Conservation (phyloP, 768 basidiomycete genomes). For the Suillus subalutaceus region DNA sequence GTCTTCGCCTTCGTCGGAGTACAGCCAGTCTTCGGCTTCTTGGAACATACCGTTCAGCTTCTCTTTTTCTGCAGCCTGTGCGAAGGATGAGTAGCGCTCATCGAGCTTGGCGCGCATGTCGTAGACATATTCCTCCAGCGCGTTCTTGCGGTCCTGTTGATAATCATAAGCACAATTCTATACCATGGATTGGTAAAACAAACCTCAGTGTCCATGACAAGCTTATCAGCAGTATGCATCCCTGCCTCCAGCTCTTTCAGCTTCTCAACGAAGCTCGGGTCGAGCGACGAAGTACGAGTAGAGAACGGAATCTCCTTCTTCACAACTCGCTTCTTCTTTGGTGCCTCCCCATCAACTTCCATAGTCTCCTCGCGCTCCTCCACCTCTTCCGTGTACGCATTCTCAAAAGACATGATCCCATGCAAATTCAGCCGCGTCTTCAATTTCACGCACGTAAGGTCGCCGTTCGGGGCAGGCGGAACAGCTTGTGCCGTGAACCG, state of each 20-base stretch:
- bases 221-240: slow-evolving; percentile 92
- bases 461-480: slow-evolving; percentile 67
- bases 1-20: slow-evolving; percentile 95
- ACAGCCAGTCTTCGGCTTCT: slow-evolving; percentile 95
- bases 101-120: slow-evolving; percentile 94
- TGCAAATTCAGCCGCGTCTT: slow-evolving; percentile 88
- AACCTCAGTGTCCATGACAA: slow-evolving; percentile 97
- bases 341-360: slow-evolving; percentile 64
- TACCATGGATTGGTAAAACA: slow-evolving; percentile 22
- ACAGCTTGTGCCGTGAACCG: slow-evolving; percentile 83
- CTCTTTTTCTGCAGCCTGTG: slow-evolving; percentile 75
- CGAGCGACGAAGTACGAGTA: slow-evolving; percentile 63
- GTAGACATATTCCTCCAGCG: slow-evolving; percentile 98
- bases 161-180: slow-evolving; percentile 6
- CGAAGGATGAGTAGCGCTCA: slow-evolving; percentile 78
- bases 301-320: slow-evolving; percentile 86
- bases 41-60: slow-evolving; percentile 69
- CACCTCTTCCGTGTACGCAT: slow-evolving; percentile 80
- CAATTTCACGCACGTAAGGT: slow-evolving; percentile 83
- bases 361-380: slow-evolving; percentile 81
- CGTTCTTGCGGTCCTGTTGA: slow-evolving; percentile 91
- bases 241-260: slow-evolving; percentile 81
- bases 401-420: slow-evolving; percentile 86
- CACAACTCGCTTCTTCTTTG: slow-evolving; percentile 86
- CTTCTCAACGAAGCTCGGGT: slow-evolving; percentile 62